phyloP scores from a whole-genome alignment of 257 asterid species.

The Lavandula angustifolia region DNA sequence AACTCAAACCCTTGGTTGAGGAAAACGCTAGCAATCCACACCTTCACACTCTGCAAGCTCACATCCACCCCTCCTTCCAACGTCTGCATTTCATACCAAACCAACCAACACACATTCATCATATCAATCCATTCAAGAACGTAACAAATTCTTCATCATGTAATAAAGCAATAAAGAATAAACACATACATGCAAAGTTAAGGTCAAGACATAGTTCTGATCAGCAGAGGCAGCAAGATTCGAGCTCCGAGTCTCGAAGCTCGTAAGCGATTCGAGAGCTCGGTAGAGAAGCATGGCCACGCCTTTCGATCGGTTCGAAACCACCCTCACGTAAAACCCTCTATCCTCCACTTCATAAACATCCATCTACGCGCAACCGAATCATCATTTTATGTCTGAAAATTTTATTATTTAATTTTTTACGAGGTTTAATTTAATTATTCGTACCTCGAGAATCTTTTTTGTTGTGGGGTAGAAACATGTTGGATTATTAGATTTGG shows the following conservation, averaged over 20 bases:
- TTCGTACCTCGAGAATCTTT: constrained; percentile 55
- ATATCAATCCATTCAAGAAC: neutral
- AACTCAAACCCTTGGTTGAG: constrained; percentile 73
- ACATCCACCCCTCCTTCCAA: constrained; percentile 49
- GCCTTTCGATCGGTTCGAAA: constrained; percentile 50
- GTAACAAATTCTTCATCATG: neutral
- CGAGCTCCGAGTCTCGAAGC: constrained; percentile 50
- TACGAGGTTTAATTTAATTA: neutral
- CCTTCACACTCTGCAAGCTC: constrained; percentile 53
- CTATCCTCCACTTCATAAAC: constrained; percentile 57
- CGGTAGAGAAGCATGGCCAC: constrained; percentile 53
- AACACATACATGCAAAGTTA: constrained; percentile 52
- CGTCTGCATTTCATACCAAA: constrained; percentile 39
- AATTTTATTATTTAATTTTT: no score
- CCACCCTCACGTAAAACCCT: constrained; percentile 58
- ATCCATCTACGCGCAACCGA: constrained; percentile 52
- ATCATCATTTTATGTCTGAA: neutral
- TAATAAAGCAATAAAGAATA: neutral
- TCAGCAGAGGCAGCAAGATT: constrained; percentile 48
- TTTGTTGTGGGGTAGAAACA: constrained; percentile 41
- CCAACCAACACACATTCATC: neutral
- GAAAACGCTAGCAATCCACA: constrained; percentile 61
- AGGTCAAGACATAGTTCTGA: constrained; percentile 55
- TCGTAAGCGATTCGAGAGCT: constrained; percentile 60
- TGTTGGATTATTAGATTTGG: constrained; percentile 22